Conservation (phyloP, 768 basidiomycete species). For the Sarcodon sp. region DNA sequence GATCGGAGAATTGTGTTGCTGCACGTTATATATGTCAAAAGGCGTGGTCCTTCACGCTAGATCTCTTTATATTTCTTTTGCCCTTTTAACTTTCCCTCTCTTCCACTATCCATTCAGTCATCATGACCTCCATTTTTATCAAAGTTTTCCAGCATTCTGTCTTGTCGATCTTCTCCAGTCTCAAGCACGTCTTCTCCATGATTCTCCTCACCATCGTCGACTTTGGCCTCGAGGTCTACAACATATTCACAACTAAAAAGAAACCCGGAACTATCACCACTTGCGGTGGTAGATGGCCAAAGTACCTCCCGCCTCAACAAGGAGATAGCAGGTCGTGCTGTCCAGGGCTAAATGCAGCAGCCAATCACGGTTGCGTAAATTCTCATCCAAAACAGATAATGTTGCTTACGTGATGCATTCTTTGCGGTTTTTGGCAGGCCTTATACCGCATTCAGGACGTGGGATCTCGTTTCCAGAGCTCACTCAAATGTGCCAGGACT, state of each 20-base stretch:
- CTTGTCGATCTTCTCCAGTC: slow-evolving; percentile 4
- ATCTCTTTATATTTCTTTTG: no score
- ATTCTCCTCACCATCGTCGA: slow-evolving; percentile 46
- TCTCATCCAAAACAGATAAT: not conserved
- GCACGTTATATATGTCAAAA: no score
- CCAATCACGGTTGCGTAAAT: slow-evolving; percentile 53
- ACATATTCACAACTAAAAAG: slow-evolving; percentile 35
- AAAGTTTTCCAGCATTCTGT: slow-evolving; percentile 6
- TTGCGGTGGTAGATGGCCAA: slow-evolving; percentile 54
- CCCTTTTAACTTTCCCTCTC: no score
- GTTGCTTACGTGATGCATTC: not conserved
- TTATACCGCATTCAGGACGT: slow-evolving; percentile 51
- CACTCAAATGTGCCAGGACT: slow-evolving; percentile 26
- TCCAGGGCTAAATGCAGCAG: slow-evolving; percentile 69
- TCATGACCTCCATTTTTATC: not conserved
- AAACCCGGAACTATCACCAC: slow-evolving; percentile 47
- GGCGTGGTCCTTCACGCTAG: no score
- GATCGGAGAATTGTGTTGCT: no score
- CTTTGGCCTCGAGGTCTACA: slow-evolving; percentile 32
- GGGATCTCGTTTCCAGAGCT: slow-evolving; percentile 51
- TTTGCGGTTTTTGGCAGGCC: slow-evolving; percentile 12
- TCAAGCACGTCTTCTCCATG: slow-evolving; percentile 4
- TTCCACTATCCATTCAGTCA: not conserved
- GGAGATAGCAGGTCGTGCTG: slow-evolving; percentile 65
- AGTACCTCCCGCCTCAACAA: slow-evolving; percentile 40